phyloP scores from a whole-genome alignment of 2,329 filamentous ascomycete species.

The Colletotrichum scovillei region DNA sequence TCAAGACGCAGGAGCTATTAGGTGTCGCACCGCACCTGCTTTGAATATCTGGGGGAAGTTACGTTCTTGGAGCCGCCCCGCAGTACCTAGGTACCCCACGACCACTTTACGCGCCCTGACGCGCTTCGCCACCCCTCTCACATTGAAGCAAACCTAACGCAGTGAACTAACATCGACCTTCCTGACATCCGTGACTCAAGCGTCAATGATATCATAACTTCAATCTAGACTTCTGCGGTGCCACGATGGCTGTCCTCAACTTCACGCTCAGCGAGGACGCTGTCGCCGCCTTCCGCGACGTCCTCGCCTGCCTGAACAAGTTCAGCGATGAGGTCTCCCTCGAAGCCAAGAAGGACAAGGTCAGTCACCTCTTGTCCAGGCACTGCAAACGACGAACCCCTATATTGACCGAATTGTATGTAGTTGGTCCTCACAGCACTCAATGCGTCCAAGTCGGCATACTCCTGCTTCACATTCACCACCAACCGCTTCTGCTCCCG shows the following conservation, averaged over 20 bases:
- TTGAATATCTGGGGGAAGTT: background rate
- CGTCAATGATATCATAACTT: slow-evolving; percentile 53
- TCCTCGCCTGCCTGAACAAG: slow-evolving; percentile 79
- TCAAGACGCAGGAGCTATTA: background rate
- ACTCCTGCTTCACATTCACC: slow-evolving; percentile 77
- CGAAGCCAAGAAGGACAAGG: slow-evolving; percentile 76
- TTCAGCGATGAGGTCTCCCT: slow-evolving; percentile 84
- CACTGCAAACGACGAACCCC: background rate
- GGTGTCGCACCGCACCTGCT: background rate
- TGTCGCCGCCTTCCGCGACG: slow-evolving; percentile 76
- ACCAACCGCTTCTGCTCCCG: slow-evolving; percentile 77
- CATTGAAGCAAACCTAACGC: background rate
- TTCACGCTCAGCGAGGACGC: slow-evolving; percentile 82
- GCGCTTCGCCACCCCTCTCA: background rate
- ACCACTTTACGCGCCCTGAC: slow-evolving; percentile 1
- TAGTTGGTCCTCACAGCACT: slow-evolving; percentile 80
- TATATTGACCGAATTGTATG: background rate
- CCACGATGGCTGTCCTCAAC: slow-evolving; percentile 70
- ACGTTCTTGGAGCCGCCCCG: background rate
- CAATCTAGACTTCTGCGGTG: background rate
- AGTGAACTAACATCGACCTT: background rate
- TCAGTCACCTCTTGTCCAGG: slow-evolving; percentile 42
- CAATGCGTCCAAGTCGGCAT: slow-evolving; percentile 84
- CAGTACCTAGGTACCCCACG: background rate
- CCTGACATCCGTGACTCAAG: slow-evolving; percentile 47